Base-by-base conservation (phyloP, 345 rosid genomes). In the Excoecaria cochinchinensis region DNA sequence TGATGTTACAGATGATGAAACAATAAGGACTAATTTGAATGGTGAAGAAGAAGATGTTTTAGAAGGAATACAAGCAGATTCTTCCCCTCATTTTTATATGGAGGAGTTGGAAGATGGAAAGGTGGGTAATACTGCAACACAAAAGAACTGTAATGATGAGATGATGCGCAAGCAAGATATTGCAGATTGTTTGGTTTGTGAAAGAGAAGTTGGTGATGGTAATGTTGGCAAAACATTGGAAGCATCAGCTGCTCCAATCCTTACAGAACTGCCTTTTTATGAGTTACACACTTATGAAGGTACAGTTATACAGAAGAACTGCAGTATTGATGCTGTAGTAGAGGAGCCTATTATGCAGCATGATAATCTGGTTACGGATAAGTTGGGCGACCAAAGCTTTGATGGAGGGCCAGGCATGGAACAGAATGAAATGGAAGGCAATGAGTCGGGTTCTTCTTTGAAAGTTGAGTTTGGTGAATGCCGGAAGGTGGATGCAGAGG, bases 341-440 rank as follows among this genome's bases (percentile, higher is more conserved):
- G 66, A 70, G 51, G 71, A 21, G 44, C 25, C 75, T 31, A 12
- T 42, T 8, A 21, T 15, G 14, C 60, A 75, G 16, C 36, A 16
- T 63, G 8, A 25, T 67, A 58, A 56, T 42, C 70, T 74, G 11
- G 76, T 42, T 19, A 53, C 14, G 74, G 47, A 47, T 48, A 21
- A 47, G 36, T 44, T 38, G n/a, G 60, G 22, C 10, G 25, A 8
- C 15, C 58, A 56, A 50, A 51, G 70, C 58, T 25, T 17, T 39
- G 38, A 56, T 9, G 67, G 47, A 69, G 80, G 64, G 48, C 58
- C 69, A 12, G 44, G 42, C 52, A 56, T 69, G 74, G 79, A 70
- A 59, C 74, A 39, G 22, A 17, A 10, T 36, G 61, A 52, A 31
- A 15, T 44, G 53, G 39, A 16, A 8, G 72, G 8, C 22, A 40